Conservation (phyloP, 2,329 filamentous ascomycete genomes). For the Knoxdaviesia capensis region DNA sequence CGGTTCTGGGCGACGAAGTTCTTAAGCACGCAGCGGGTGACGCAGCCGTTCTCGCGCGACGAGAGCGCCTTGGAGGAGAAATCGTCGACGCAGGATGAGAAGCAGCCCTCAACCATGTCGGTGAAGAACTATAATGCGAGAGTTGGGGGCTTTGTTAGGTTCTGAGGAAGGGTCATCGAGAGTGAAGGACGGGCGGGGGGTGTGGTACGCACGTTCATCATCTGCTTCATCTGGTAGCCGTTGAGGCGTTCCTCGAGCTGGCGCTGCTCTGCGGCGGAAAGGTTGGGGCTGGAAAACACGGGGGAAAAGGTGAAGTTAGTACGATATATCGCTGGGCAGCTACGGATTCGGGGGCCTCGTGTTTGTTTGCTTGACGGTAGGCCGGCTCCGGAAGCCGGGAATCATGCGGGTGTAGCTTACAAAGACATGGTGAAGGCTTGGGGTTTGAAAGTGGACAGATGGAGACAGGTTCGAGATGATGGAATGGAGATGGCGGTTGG, state of each 20-base stretch:
- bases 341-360: no score
- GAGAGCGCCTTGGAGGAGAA: conserved; percentile 94
- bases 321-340: neutral
- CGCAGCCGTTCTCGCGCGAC: conserved; percentile 73
- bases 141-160: neutral
- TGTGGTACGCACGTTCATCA: conserved; percentile 62
- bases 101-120: conserved; percentile 71
- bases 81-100: conserved; percentile 92
- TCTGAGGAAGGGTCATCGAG: neutral
- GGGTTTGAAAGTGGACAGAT: neutral
- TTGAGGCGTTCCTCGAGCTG: conserved; percentile 90
- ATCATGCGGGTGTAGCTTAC: neutral
- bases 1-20: conserved; percentile 82
- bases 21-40: conserved; percentile 91
- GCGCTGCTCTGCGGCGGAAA: conserved; percentile 50
- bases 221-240: conserved; percentile 96
- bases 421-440: conserved; percentile 4
- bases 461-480: neutral
- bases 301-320: neutral
- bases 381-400: neutral
- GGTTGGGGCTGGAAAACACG: conserved; percentile 3
- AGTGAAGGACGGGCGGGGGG: neutral
- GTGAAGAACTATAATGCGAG: conserved; percentile 28
- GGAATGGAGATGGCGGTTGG: neutral
- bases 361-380: no score